phyloP scores from a whole-genome alignment of 805 yeast genomes.

The Metschnikowia peoriensis region DNA sequence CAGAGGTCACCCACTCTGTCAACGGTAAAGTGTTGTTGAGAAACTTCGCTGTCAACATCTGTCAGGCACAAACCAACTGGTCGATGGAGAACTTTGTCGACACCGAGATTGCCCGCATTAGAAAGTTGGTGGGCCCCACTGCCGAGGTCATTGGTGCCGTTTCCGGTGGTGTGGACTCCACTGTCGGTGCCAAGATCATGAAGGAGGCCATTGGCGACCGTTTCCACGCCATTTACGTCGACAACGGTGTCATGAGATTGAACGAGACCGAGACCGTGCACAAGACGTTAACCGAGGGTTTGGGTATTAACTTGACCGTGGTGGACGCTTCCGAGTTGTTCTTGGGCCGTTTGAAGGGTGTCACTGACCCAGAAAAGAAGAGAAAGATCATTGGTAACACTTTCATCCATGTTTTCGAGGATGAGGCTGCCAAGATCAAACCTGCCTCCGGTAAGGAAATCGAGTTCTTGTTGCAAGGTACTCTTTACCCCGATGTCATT shows the following conservation, averaged over 20 bases:
- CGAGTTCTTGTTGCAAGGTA: constrained; percentile 93
- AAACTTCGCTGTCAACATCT: constrained; percentile 91
- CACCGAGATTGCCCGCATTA: constrained; percentile 91
- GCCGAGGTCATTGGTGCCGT: constrained; percentile 99
- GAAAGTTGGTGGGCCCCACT: constrained; percentile 89
- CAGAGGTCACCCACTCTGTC: constrained; percentile 95
- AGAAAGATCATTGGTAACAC: constrained; percentile 98
- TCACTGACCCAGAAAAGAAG: constrained; percentile 98
- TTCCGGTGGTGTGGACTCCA: constrained; percentile 99
- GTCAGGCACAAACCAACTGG: constrained; percentile 89
- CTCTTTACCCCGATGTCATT: constrained; percentile 96
- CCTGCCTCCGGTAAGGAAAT: constrained; percentile 88
- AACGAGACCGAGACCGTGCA: constrained; percentile 90
- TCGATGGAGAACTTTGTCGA: constrained; percentile 97
- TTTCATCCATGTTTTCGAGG: constrained; percentile 94
- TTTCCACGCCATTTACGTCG: constrained; percentile 97
- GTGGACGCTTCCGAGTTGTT: constrained; percentile 93
- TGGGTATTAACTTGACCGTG: constrained; percentile 92
- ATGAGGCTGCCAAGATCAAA: constrained; percentile 87
- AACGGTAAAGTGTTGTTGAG: constrained; percentile 84
- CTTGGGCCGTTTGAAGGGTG: constrained; percentile 81
- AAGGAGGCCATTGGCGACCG: constrained; percentile 97
- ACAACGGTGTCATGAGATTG: constrained; percentile 95
- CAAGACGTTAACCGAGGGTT: constrained; percentile 85
- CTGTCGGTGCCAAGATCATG: constrained; percentile 98